Evolutionary conservation across 1,284 basidiomycete species (phyloP).

Genomic region (Blastosporella zonata): DNA sequence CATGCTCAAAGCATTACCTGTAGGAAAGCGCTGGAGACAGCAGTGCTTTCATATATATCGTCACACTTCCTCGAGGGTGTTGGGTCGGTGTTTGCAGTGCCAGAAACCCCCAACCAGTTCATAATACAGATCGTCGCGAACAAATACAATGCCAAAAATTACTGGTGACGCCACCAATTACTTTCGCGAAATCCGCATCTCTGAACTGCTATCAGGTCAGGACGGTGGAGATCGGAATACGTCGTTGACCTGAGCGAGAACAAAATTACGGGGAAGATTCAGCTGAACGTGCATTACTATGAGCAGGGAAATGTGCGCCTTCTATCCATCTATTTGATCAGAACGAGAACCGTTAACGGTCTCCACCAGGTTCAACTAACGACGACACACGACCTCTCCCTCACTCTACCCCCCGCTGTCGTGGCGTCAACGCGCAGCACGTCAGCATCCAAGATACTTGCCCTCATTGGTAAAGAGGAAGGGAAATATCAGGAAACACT

Average conservation of each 20-base stretch:
- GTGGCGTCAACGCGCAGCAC: slow-evolving; percentile 47
- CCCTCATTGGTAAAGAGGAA: slow-evolving; percentile 80
- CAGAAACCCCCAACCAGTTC: slow-evolving; percentile 46
- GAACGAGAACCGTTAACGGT: not conserved
- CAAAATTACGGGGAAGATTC: slow-evolving; percentile 60
- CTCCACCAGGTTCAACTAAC: slow-evolving; percentile 79
- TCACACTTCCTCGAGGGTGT: slow-evolving; percentile 81
- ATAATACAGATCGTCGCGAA: slow-evolving; percentile 86
- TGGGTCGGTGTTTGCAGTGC: slow-evolving; percentile 62
- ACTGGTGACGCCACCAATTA: slow-evolving; percentile 57
- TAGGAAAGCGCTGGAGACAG: slow-evolving; percentile 68
- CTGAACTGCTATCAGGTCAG: slow-evolving; percentile 60
- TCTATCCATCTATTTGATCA: not conserved
- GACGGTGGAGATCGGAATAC: slow-evolving; percentile 88
- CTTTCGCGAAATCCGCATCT: slow-evolving; percentile 1
- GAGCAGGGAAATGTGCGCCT: slow-evolving; percentile 87
- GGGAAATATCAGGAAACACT: slow-evolving; percentile 73
- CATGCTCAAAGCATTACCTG: not conserved
- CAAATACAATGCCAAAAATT: slow-evolving; percentile 90
- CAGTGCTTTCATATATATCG: slow-evolving; percentile 66
- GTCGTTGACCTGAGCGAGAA: slow-evolving; percentile 54
- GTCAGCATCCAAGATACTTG: slow-evolving; percentile 72
- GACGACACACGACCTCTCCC: slow-evolving; percentile 65
- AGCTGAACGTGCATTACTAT: slow-evolving; percentile 91
- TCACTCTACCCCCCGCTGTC: slow-evolving; percentile 61